Percentiles rank a stretch among this genome's conserved stretches.
These are phyloP conservation scores for Kazachstania martiniae DNA, from an alignment of 805 yeast species.

Conservation along the genomic window DNA sequence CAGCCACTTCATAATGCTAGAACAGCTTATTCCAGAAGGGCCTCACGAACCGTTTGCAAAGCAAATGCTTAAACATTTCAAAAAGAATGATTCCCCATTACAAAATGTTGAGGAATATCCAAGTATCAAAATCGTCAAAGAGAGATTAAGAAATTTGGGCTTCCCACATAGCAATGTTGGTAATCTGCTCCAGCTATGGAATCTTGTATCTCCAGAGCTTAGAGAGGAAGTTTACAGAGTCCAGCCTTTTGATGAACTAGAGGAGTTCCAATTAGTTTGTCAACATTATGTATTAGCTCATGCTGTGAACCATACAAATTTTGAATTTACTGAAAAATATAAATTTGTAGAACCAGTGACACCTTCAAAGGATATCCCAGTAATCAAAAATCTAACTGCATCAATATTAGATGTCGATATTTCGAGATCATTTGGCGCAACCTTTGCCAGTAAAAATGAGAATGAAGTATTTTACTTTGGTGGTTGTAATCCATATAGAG, in stretches of 20 bases:
- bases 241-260: constrained; percentile 77
- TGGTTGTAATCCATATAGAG: constrained; percentile 26
- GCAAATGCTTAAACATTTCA: constrained; percentile 66
- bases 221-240: constrained; percentile 35
- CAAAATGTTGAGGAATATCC: constrained; percentile 53
- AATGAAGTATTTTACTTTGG: constrained; percentile 25
- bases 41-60: constrained; percentile 54
- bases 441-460: constrained; percentile 2
- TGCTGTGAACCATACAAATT: constrained; percentile 36
- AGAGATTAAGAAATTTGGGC: constrained; percentile 39
- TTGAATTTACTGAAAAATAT: constrained; percentile 5
- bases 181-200: constrained; percentile 54
- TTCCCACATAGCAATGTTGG: constrained; percentile 39
- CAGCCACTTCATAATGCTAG: constrained; percentile 55
- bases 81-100: constrained; percentile 54
- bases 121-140: constrained; percentile 35
- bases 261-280: constrained; percentile 63
- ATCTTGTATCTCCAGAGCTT: constrained; percentile 29
- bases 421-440: constrained; percentile 19
- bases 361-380: not conserved
- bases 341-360: constrained; percentile 1
- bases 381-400: not conserved
- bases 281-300: constrained; percentile 66
- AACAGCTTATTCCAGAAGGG: constrained; percentile 63
- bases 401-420: constrained; percentile 2